Evolutionary conservation across 2,329 filamentous ascomycete species (phyloP), one percentile per base, ranked within the genome.

Genomic region (Alternaria triticina): DNA sequence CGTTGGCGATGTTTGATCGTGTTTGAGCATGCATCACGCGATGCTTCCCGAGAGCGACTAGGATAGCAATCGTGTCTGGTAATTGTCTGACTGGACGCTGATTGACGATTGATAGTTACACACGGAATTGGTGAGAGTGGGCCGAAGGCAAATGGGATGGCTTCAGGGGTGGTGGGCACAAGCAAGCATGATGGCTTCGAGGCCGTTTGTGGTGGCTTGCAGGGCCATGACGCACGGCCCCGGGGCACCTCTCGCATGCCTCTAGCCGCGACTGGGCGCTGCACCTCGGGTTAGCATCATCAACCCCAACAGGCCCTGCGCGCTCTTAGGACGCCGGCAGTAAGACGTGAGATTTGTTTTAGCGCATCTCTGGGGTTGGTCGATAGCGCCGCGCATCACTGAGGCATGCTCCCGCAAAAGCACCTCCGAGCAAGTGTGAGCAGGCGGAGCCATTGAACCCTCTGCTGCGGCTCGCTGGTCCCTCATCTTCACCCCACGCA

Each of bases 401-500:
- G 54, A 57, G 57, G 28, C 43, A 58, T 64, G 65, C 62, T 56
- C 58, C 65, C 65, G 59, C 55, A 64, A 62, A 64, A 69, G 66
- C 64, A 72, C 58, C 57, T 50, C 55, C 49, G 58, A 44, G 51
- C 47, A 52, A 17, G 20, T 54, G 51, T 15, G 49, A 52, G 52
- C 47, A 33, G 45, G 54, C 47, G 49, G 49, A 45, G 45, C 58
- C 51, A 55, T 25, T 52, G 51, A 59, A 64, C 47, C 43, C 25
- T 57, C 46, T 28, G 17, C 62, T 45, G 49, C 50, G 54, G 44
- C 46, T 49, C 59, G 49, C 58, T 44, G 43, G 44, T 28, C 52
- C 60, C 55, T 52, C 47, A 28, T 50, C 54, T 59, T 52, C 59
- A 70, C 65, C 71, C 68, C 71, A 71, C 71, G 68, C 67, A 57